Evolutionary conservation across 2,329 filamentous ascomycete genomes (phyloP), one percentile per base, ranked within the genome.

Genomic region (Aspergillus versicolor): DNA sequence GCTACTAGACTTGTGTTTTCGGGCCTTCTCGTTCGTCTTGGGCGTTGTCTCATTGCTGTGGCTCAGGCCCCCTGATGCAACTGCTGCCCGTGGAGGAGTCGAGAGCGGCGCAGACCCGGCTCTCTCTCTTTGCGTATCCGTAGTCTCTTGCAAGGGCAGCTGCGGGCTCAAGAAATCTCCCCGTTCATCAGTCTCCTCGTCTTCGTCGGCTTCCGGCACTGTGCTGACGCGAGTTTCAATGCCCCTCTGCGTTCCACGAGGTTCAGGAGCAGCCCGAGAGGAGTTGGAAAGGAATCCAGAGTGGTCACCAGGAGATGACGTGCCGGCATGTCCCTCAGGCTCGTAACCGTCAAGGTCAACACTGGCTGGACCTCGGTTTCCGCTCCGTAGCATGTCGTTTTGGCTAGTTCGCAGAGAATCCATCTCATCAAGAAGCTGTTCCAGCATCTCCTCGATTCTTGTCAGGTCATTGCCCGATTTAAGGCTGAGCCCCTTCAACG

Each of bases 401-500:
- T 84, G 82, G 21, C 74, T 75, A 49, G 77, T 83, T 69, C 92
- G 91, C 57, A 94, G 80, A 46, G 85, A 89, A 71, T 97, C 93
- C 6, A 99, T 92, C 71, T 99, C 94, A 50, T 87, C 89, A 19
- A 99, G 84, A 21, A 99, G 83, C 70, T 96, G 92, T 73, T 94
- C 90, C 34, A 99, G 83, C 89, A 94, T 93, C 59, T 91, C 89
- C 73, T 94, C 91, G 61, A 97, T 96, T 65, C 91, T 89, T 62
- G 87, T 85, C 51, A 97, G 83, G 66, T 99, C 94, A 67, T 89
- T 93, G 7, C 89, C 87, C 51, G 91, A 93, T 78, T 94, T 95
- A 69, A 89, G 84, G 65, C 91, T 91, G 49, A 99, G 80, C 3
- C 92, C 92, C 71, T 95, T 93, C 49, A 99, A 81, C n/a, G 94